phyloP scores from a whole-genome alignment of 768 basidiomycete genomes.

The Chalciporus piperatus region DNA sequence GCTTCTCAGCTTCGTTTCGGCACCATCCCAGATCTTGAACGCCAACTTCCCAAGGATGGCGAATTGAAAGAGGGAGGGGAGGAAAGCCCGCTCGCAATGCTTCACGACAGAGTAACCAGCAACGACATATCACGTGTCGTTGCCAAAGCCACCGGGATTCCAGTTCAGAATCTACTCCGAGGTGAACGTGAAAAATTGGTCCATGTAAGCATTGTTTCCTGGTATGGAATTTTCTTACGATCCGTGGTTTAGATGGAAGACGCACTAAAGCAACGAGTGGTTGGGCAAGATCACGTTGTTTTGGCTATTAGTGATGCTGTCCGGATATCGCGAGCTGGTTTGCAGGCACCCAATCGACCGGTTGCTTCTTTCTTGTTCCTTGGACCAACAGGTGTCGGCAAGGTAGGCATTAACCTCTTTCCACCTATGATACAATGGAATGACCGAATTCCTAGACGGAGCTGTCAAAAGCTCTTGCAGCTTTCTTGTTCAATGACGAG shows the following conservation, averaged over 20 bases:
- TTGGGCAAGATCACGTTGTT: constrained; percentile 92
- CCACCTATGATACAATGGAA: background rate
- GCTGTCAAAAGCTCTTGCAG: constrained; percentile 82
- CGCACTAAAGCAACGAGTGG: constrained; percentile 64
- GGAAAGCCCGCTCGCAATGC: constrained; percentile 52
- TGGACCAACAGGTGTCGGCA: constrained; percentile 86
- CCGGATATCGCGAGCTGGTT: constrained; percentile 85
- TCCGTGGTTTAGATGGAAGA: constrained; percentile 75
- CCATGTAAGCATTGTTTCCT: constrained; percentile 51
- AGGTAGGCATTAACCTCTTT: constrained; percentile 38
- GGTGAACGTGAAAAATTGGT: constrained; percentile 89
- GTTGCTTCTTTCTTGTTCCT: constrained; percentile 92
- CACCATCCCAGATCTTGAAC: constrained; percentile 79
- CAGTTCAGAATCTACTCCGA: constrained; percentile 82
- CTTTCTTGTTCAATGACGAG: constrained; percentile 89
- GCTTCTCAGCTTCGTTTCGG: constrained; percentile 83
- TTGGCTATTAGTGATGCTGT: constrained; percentile 85
- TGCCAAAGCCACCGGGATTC: constrained; percentile 86
- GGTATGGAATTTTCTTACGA: background rate
- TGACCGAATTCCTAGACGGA: constrained; percentile 53
- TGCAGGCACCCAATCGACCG: constrained; percentile 85
- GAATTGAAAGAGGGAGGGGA: constrained; percentile 44
- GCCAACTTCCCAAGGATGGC: constrained; percentile 58
- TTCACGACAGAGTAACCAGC: constrained; percentile 86
- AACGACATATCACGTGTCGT: constrained; percentile 87